These are phyloP conservation scores for Gymnopus androsaceus DNA, from an alignment of 1,284 basidiomycete species.

Conservation along the genomic window DNA sequence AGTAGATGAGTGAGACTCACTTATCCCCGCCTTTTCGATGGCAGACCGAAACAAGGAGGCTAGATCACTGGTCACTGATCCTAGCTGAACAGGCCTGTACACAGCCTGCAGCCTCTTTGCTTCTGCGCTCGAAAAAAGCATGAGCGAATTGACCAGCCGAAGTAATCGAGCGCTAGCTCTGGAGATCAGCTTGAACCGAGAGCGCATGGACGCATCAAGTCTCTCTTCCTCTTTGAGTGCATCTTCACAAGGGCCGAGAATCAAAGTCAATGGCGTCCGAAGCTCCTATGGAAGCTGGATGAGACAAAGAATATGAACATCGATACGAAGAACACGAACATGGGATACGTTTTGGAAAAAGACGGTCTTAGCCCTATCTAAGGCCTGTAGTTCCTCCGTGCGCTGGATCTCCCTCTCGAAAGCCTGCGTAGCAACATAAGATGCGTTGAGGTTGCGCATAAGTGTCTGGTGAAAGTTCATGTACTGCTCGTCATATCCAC, in stretches of 20 bases:
- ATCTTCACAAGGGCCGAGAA: slow-evolving; percentile 31
- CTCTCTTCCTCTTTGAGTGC: slow-evolving; percentile 10
- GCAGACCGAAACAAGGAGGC: slow-evolving; percentile 32
- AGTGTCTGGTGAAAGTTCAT: slow-evolving; percentile 23
- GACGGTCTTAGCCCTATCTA: slow-evolving; percentile 34
- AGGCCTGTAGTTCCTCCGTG: slow-evolving; percentile 29
- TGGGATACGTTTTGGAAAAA: slow-evolving; percentile 35
- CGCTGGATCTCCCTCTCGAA: slow-evolving; percentile 25
- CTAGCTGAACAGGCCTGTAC: slow-evolving; percentile 29
- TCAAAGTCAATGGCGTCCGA: slow-evolving; percentile 31
- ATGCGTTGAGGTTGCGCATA: slow-evolving; percentile 16
- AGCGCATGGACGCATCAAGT: slow-evolving; percentile 19
- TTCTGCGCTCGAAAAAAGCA: slow-evolving; percentile 32
- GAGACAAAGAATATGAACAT: neutral
- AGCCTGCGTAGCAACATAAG: slow-evolving; percentile 22
- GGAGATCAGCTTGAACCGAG: slow-evolving; percentile 25
- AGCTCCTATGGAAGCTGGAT: slow-evolving; percentile 21
- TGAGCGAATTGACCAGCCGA: slow-evolving; percentile 30
- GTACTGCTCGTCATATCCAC: slow-evolving; percentile 26
- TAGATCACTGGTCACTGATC: slow-evolving; percentile 27
- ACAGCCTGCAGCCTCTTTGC: slow-evolving; percentile 28
- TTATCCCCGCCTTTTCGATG: slow-evolving; percentile 29
- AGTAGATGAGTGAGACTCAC: neutral
- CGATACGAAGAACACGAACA: neutral
- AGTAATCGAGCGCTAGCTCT: slow-evolving; percentile 30